phyloP scores from a whole-genome alignment of 257 asterid genomes.

The Solanum dulcamara region DNA sequence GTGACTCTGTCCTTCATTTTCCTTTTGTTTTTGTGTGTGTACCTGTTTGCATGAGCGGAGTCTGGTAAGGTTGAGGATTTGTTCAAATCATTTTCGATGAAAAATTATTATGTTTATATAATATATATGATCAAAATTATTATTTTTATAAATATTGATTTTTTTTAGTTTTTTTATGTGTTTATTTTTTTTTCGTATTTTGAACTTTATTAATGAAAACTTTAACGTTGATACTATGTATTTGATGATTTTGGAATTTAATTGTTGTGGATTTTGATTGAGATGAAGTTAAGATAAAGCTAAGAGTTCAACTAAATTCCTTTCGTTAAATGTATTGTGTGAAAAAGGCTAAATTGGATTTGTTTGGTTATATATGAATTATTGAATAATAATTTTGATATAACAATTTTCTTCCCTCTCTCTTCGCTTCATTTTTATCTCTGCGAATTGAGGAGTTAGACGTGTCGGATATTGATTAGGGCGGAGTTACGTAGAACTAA shows the following conservation, averaged over 20 bases:
- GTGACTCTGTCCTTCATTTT: neutral
- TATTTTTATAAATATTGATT: too few relatives aligned
- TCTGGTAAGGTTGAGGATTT: too few relatives aligned
- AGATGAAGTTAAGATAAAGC: neutral
- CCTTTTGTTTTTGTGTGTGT: neutral
- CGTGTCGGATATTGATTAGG: neutral
- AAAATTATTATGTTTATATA: too few relatives aligned
- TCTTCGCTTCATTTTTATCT: neutral
- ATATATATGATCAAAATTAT: too few relatives aligned
- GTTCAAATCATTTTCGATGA: too few relatives aligned
- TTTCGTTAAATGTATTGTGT: neutral
- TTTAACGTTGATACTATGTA: neutral
- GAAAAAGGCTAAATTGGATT: neutral
- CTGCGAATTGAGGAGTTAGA: fast-evolving
- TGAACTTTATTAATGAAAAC: neutral
- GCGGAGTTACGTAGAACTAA: neutral
- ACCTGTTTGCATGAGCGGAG: too few relatives aligned
- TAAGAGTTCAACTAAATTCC: neutral
- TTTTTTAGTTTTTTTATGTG: neutral
- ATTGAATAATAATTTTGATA: neutral
- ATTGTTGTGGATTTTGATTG: neutral
- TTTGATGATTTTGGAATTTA: neutral
- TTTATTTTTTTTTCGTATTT: neutral
- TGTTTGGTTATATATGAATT: neutral
- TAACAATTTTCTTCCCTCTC: neutral